phyloP scores from a whole-genome alignment of 495 filamentous ascomycete species.

The Aspergillus incahuasiensis region DNA sequence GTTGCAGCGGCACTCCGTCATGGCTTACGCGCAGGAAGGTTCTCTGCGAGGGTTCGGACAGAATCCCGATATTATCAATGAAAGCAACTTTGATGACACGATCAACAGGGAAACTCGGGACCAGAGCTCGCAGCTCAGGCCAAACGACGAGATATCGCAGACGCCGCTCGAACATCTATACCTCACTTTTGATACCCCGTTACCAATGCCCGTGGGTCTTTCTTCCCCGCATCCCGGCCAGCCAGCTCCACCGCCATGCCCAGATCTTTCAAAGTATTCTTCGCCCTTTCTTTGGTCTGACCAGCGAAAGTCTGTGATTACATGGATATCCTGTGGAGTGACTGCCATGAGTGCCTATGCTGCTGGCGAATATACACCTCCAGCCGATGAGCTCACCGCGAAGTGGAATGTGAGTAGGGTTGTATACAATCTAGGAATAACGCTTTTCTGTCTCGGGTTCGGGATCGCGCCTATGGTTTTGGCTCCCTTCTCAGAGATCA shows the following conservation, averaged over 20 bases:
- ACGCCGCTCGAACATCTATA: conserved; percentile 59
- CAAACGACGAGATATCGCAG: not conserved
- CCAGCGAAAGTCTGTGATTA: conserved; percentile 63
- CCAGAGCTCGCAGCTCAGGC: not conserved
- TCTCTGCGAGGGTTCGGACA: conserved; percentile 6
- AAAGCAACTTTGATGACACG: not conserved
- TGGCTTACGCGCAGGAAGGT: not conserved
- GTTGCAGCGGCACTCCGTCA: not conserved
- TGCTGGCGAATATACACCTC: conserved; percentile 76
- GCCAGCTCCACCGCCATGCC: conserved; percentile 47
- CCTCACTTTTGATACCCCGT: conserved; percentile 64
- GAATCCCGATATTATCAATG: not conserved
- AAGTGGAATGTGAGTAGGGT: conserved; percentile 60
- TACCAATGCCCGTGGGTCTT: conserved; percentile 54
- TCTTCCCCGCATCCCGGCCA: conserved; percentile 27
- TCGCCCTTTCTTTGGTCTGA: conserved; percentile 73
- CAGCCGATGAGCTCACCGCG: conserved; percentile 55
- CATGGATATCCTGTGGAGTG: conserved; percentile 67
- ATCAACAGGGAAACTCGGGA: not conserved
- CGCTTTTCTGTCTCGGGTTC: conserved; percentile 79
- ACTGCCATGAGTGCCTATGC: conserved; percentile 77
- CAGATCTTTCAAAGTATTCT: conserved; percentile 60
- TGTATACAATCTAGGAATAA: conserved; percentile 71
- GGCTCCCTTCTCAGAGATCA: conserved; percentile 86
- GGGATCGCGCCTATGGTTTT: conserved; percentile 83